Evolutionary conservation across 805 yeast genomes (phyloP).

Genomic region (Metschnikowia reukaufii): DNA sequence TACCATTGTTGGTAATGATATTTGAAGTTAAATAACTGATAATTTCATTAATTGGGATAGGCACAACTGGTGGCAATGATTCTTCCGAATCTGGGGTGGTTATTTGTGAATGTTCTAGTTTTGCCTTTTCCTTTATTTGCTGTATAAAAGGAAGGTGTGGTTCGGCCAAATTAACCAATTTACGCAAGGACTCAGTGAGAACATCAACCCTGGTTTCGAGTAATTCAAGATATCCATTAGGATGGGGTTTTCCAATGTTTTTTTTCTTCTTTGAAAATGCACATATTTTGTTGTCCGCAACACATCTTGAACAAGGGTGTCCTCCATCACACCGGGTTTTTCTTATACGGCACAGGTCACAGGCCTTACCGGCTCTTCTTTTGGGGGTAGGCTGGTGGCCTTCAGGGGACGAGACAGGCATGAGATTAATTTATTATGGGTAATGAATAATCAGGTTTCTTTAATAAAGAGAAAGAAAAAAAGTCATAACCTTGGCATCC

Average conservation of each 20-base stretch:
- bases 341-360: slow-evolving; percentile 61
- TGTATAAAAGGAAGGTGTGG: slow-evolving; percentile 30
- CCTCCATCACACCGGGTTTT: slow-evolving; percentile 65
- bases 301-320: slow-evolving; percentile 58
- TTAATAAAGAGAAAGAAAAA: no score
- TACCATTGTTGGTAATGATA: no score
- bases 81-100: slow-evolving; percentile 5
- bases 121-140: slow-evolving; percentile 20
- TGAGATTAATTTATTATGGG: not conserved
- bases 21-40: no score
- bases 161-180: slow-evolving; percentile 31
- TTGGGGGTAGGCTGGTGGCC: slow-evolving; percentile 33
- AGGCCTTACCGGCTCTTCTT: slow-evolving; percentile 63
- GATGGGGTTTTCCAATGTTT: slow-evolving; percentile 53
- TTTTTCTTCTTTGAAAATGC: slow-evolving; percentile 57
- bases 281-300: slow-evolving; percentile 57
- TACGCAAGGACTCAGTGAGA: slow-evolving; percentile 50
- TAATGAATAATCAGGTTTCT: no score
- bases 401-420: slow-evolving; percentile 14
- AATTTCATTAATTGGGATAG: slow-evolving; percentile 48
- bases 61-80: slow-evolving; percentile 3
- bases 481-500: no score
- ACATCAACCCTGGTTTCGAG: slow-evolving; percentile 58
- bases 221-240: slow-evolving; percentile 62
- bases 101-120: slow-evolving; percentile 5